Evolutionary conservation across 345 rosid genomes (phyloP).

Genomic region (Moricandia arvensis): DNA sequence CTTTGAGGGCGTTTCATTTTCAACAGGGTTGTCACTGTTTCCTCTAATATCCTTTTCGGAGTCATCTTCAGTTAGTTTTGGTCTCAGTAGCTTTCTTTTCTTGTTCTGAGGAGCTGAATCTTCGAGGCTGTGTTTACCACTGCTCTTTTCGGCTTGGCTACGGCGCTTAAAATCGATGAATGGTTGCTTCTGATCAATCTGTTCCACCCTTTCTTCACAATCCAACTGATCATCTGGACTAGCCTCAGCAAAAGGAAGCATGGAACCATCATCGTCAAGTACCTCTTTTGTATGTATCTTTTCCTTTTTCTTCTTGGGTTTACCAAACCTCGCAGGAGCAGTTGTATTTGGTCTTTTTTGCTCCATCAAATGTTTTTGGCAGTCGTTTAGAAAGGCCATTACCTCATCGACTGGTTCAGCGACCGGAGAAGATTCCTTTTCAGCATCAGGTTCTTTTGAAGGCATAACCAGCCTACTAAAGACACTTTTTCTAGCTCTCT

Average conservation of each 20-base stretch:
- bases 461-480: slow-evolving; percentile 50
- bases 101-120: slow-evolving; percentile 29
- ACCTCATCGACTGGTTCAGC: slow-evolving; percentile 49
- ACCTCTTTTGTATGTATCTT: slow-evolving; percentile 4
- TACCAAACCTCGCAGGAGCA: slow-evolving; percentile 1
- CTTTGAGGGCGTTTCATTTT: slow-evolving; percentile 1
- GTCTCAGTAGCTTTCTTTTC: slow-evolving; percentile 59
- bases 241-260: slow-evolving; percentile 20
- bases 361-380: slow-evolving; percentile 37
- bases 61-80: slow-evolving; percentile 38
- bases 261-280: slow-evolving; percentile 24
- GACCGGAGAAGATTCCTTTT: slow-evolving; percentile 2
- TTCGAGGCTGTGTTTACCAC: slow-evolving; percentile 22
- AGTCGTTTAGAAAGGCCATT: slow-evolving; percentile 42
- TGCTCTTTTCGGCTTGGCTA: slow-evolving; percentile 33
- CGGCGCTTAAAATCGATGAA: slow-evolving; percentile 61
- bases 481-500: slow-evolving; percentile 45
- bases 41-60: slow-evolving; percentile 15
- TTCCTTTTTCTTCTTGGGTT: slow-evolving; percentile 29
- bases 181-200: slow-evolving; percentile 25
- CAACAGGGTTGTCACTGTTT: neutral
- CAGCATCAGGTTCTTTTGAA: slow-evolving; percentile 16
- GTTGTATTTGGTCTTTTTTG: slow-evolving; percentile 10
- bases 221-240: slow-evolving; percentile 15
- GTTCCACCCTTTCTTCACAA: slow-evolving; percentile 28